Conservation (phyloP, 306 rosid genomes). For the Purshia tridentata region DNA sequence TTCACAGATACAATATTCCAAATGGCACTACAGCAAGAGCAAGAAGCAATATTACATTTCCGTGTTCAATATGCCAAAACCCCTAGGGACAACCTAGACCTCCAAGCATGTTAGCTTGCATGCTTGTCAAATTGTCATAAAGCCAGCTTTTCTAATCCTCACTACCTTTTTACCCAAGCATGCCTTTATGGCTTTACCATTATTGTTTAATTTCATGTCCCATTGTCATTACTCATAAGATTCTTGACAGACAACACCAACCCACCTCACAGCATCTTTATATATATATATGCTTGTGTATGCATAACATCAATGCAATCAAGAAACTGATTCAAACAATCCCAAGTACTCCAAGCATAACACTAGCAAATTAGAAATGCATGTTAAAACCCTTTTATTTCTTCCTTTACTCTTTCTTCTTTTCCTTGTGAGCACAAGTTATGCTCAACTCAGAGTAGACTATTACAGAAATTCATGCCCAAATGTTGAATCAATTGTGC, state of each 20-base stretch:
- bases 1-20: background rate
- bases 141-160: background rate
- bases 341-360: background rate
- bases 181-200: background rate
- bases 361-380: constrained; percentile 36
- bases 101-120: background rate
- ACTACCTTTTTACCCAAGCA: background rate
- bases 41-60: background rate
- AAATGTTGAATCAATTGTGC: constrained; percentile 66
- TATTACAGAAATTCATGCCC: constrained; percentile 67
- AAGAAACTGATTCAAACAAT: background rate
- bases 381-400: constrained; percentile 15
- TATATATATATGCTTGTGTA: background rate
- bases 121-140: constrained; percentile 6
- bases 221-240: background rate
- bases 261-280: constrained; percentile 11
- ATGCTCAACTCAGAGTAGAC: constrained; percentile 46
- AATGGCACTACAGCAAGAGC: background rate
- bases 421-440: constrained; percentile 22
- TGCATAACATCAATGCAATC: background rate
- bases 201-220: background rate
- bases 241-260: constrained; percentile 23
- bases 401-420: constrained; percentile 33
- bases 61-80: background rate
- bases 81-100: background rate